These are phyloP conservation scores for Gaertneriomyces semiglobifer DNA, from an alignment of 192 early-diverging fungal genomes.

Conservation along the genomic window DNA sequence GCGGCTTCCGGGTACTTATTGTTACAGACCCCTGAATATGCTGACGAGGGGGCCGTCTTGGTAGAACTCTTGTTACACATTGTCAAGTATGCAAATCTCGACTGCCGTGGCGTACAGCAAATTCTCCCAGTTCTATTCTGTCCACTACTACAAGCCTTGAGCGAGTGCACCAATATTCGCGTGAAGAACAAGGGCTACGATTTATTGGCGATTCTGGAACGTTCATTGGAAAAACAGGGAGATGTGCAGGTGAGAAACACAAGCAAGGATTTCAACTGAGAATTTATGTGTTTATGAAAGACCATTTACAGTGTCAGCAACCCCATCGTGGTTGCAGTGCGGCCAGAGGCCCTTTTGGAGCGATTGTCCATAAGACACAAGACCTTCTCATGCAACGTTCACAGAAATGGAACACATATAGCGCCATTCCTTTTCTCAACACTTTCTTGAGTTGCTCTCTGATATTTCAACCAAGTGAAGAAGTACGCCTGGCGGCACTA, in stretches of 20 bases:
- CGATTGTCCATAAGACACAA: background rate
- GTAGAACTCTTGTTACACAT: conserved; percentile 15
- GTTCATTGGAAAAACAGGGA: conserved; percentile 1
- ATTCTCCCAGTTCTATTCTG: background rate
- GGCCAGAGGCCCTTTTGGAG: conserved; percentile 1
- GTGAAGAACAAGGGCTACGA: conserved; percentile 21
- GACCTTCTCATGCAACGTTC: too few species aligned
- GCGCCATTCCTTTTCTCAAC: background rate
- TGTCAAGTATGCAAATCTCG: conserved; percentile 5
- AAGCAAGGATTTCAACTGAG: too few species aligned
- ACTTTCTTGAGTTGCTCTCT: background rate
- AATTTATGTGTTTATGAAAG: too few species aligned
- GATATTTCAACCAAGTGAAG: conserved; percentile 9
- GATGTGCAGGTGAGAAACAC: too few species aligned
- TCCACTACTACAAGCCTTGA: conserved; percentile 17
- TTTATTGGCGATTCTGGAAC: conserved; percentile 24
- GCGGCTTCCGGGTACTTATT: conserved; percentile 14
- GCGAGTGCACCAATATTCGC: background rate
- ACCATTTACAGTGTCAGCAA: too few species aligned
- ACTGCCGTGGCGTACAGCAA: background rate
- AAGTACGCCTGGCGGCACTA: conserved; percentile 13
- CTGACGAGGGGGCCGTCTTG: conserved; percentile 11
- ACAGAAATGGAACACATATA: too few species aligned
- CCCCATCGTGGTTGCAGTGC: too few species aligned
- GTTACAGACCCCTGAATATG: conserved; percentile 12